A percentile compares a stretch with the other conserved stretches of the same genome.
Evolutionary conservation across 495 filamentous ascomycete species (phyloP).

Genomic region (Hypoxylon cercidicola): DNA sequence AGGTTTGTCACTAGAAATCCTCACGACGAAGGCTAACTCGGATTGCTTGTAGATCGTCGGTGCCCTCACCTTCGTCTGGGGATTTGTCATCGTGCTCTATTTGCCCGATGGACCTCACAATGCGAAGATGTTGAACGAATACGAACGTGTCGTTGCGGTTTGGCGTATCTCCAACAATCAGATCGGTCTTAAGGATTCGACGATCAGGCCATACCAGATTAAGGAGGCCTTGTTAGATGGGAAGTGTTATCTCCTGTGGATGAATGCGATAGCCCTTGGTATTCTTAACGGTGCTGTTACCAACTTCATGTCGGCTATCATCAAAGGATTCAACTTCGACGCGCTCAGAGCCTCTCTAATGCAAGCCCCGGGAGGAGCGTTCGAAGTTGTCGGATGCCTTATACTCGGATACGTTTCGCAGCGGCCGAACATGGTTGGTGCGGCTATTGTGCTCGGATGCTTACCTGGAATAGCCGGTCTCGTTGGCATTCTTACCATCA

Average conservation of each 20-base stretch:
- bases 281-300: conserved; percentile 59
- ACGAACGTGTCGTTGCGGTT: conserved; percentile 41
- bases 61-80: conserved; percentile 58
- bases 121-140: conserved; percentile 39
- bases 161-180: conserved; percentile 44
- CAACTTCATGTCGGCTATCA: conserved; percentile 58
- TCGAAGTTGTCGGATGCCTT: conserved; percentile 51
- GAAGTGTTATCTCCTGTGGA: conserved; percentile 51
- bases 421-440: conserved; percentile 46
- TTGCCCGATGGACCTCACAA: conserved; percentile 47
- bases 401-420: conserved; percentile 54
- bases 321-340: conserved; percentile 53
- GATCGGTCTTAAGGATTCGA: conserved; percentile 40
- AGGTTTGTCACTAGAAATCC: background rate
- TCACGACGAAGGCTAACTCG: conserved; percentile 4
- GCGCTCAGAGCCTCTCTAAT: conserved; percentile 53
- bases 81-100: conserved; percentile 47
- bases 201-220: conserved; percentile 52
- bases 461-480: conserved; percentile 37
- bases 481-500: conserved; percentile 38
- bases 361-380: conserved; percentile 57
- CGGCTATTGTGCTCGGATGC: conserved; percentile 36
- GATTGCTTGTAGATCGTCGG: conserved; percentile 51
- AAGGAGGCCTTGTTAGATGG: conserved; percentile 53
- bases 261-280: conserved; percentile 53